Percentiles rank a stretch among this genome's conserved stretches.
Conservation (phyloP, 371 early-diverging fungal species). For the Mortierella sp. region DNA sequence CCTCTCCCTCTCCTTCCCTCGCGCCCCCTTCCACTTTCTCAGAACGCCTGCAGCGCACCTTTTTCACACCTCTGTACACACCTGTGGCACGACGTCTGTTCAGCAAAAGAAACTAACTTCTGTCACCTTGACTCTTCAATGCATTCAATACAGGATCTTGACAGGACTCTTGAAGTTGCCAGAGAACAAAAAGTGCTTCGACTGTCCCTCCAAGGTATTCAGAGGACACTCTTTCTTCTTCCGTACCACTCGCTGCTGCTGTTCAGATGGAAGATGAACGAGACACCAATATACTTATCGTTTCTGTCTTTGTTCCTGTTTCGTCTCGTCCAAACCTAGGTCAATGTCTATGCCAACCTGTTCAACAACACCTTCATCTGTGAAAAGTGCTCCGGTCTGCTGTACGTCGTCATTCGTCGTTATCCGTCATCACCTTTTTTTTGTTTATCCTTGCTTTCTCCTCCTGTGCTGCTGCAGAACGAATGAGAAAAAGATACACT, state of each 20-base stretch:
- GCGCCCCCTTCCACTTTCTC: no score
- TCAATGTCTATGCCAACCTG: constrained; percentile 75
- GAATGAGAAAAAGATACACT: background rate
- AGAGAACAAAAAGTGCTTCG: constrained; percentile 76
- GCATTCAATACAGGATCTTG: constrained; percentile 35
- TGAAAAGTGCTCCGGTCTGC: constrained; percentile 75
- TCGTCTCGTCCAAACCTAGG: constrained; percentile 48
- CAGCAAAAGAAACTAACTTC: background rate
- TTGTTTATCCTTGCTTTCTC: background rate
- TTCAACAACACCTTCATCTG: constrained; percentile 74
- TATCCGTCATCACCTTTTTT: no score
- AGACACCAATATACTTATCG: background rate
- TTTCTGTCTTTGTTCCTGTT: background rate
- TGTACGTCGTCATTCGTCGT: constrained; percentile 59
- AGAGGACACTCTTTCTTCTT: background rate
- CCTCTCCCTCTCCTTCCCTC: background rate
- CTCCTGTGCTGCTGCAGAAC: constrained; percentile 11
- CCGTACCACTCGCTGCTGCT: constrained; percentile 56
- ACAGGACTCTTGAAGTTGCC: constrained; percentile 58
- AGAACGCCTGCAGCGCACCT: background rate
- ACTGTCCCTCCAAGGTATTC: constrained; percentile 73
- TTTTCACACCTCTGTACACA: background rate
- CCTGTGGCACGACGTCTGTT: background rate
- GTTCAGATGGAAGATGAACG: constrained; percentile 62
- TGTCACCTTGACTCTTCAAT: background rate